phyloP scores from a whole-genome alignment of 208 protist species.

The Wallacemonas sp. region DNA sequence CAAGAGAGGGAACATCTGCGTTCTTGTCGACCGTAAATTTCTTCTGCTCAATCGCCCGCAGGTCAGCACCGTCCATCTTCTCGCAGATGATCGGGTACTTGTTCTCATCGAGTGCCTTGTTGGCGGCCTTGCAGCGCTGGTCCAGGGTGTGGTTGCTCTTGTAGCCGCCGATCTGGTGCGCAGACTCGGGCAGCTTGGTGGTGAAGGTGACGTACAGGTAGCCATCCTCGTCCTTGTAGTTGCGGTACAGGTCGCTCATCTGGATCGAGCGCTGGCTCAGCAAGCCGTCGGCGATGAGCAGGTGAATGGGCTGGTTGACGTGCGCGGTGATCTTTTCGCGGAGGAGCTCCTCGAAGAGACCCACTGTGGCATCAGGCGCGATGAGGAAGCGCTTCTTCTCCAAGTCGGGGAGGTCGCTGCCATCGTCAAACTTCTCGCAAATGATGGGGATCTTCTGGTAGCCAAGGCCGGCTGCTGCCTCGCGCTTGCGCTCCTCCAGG shows the following conservation, averaged over 20 bases:
- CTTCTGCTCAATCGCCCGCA: slow-evolving; percentile 86
- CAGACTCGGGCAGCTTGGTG: slow-evolving; percentile 50
- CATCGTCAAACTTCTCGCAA: slow-evolving; percentile 72
- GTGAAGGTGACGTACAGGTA: slow-evolving; percentile 77
- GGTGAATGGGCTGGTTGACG: slow-evolving; percentile 18
- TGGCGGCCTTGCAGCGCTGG: slow-evolving; percentile 42
- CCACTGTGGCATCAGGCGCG: slow-evolving; percentile 15
- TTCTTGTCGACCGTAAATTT: slow-evolving; percentile 59
- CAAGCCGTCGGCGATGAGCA: slow-evolving; percentile 22
- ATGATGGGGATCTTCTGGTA: slow-evolving; percentile 89
- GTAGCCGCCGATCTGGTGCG: slow-evolving; percentile 26
- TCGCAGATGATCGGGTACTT: slow-evolving; percentile 91
- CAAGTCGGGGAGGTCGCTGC: slow-evolving; percentile 8
- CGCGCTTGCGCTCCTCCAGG: slow-evolving; percentile 44
- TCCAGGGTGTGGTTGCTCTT: slow-evolving; percentile 44
- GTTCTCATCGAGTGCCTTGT: slow-evolving; percentile 58
- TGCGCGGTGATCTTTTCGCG: slow-evolving; percentile 14
- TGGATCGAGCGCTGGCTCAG: slow-evolving; percentile 31
- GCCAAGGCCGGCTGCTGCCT: slow-evolving; percentile 37
- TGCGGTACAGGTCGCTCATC: slow-evolving; percentile 59
- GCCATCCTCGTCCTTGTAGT: slow-evolving; percentile 90
- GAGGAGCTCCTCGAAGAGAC: slow-evolving; percentile 20
- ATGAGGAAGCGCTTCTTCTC: slow-evolving; percentile 24
- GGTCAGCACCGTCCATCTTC: slow-evolving; percentile 65
- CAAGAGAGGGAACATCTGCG: slow-evolving; percentile 2